Evolutionary conservation across 2,329 filamentous ascomycete species (phyloP).

Genomic region (Cercospora brassicicola): DNA sequence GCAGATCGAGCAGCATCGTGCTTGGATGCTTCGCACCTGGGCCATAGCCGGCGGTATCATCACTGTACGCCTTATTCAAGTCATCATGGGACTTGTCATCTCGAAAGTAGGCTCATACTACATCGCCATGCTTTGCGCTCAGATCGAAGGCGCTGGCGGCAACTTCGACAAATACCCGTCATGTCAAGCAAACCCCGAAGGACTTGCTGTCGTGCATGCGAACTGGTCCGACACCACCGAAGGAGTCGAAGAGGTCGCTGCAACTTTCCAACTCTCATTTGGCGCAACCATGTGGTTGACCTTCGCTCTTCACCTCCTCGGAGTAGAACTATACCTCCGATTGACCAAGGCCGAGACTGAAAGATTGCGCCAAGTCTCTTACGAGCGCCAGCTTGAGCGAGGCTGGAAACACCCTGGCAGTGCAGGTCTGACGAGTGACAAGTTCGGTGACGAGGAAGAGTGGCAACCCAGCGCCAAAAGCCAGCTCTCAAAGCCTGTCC

Average conservation of each 20-base stretch:
- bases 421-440: conserved; percentile 49
- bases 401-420: conserved; percentile 54
- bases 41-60: conserved; percentile 50
- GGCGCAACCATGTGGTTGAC: conserved; percentile 57
- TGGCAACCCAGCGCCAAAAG: conserved; percentile 6
- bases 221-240: conserved; percentile 28
- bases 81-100: conserved; percentile 46
- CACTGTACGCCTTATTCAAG: conserved; percentile 53
- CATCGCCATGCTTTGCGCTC: conserved; percentile 49
- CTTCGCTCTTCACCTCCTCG: conserved; percentile 52
- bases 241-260: conserved; percentile 39
- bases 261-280: conserved; percentile 52
- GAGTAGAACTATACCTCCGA: conserved; percentile 48
- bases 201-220: conserved; percentile 32
- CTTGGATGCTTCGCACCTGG: conserved; percentile 60
- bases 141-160: conserved; percentile 44
- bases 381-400: conserved; percentile 57
- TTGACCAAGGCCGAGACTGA: conserved; percentile 57
- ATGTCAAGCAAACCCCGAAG: conserved; percentile 48
- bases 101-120: conserved; percentile 41
- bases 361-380: conserved; percentile 57
- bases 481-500: background rate
- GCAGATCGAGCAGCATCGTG: conserved; percentile 64
- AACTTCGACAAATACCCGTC: conserved; percentile 45
- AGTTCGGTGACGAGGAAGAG: conserved; percentile 30